These are phyloP conservation scores for Xylaria sp. DNA, from an alignment of 2,329 filamentous ascomycete species.

Conservation along the genomic window DNA sequence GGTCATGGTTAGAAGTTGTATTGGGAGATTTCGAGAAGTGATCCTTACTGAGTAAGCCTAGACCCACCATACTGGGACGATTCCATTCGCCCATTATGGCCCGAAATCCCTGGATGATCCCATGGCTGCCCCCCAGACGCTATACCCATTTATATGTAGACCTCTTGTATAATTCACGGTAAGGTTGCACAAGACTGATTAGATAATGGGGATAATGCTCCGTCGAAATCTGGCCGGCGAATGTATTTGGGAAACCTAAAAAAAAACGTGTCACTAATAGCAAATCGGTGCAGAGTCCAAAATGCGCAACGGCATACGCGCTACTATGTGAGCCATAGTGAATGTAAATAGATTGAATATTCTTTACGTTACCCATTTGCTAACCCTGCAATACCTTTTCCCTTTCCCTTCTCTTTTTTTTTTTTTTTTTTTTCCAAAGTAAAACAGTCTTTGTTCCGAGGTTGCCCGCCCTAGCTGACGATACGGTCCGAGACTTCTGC, in stretches of 20 bases:
- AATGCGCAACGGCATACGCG: background rate
- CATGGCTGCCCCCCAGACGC: conserved; percentile 21
- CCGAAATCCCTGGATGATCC: conserved; percentile 30
- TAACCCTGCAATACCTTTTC: background rate
- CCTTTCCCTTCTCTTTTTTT: background rate
- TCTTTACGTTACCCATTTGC: background rate
- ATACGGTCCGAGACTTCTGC: conserved; percentile 14
- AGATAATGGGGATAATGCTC: conserved; percentile 21
- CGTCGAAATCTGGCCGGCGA: background rate
- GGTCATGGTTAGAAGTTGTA: background rate
- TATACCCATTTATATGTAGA: too few relatives aligned
- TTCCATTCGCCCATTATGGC: conserved; percentile 18
- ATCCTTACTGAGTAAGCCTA: too few relatives aligned
- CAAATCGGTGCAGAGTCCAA: background rate
- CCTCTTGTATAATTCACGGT: conserved; percentile 7
- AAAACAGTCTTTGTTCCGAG: conserved; percentile 13
- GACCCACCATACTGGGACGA: background rate
- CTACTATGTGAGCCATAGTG: too few relatives aligned
- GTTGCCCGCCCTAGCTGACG: conserved; percentile 16
- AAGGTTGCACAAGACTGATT: conserved; percentile 27
- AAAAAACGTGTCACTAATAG: background rate
- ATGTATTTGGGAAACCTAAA: conserved; percentile 4
- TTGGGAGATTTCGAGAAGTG: conserved; percentile 15
- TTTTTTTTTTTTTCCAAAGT: background rate
- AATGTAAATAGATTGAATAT: too few relatives aligned